Percentiles rank a stretch among this genome's conserved stretches.
Evolutionary conservation across 179 eudicot genomes (phyloP).

Genomic region (Heliamphora pulchella): DNA sequence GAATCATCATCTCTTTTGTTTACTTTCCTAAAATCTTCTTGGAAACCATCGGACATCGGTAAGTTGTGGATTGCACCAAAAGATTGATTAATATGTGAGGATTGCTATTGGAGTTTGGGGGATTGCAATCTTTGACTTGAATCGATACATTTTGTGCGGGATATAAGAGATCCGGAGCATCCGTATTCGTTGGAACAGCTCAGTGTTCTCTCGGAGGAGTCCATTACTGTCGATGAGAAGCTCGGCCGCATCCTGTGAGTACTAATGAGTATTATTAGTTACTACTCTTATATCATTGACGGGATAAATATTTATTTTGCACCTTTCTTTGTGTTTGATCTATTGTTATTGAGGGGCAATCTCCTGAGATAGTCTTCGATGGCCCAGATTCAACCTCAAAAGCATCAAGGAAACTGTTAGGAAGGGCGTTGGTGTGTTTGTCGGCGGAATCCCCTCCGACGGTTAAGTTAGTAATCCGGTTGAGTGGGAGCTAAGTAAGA

Average conservation of each 20-base stretch:
- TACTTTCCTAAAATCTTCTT: background rate
- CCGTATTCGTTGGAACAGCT: conserved; percentile 90
- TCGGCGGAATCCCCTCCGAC: no score
- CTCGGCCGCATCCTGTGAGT: conserved; percentile 63
- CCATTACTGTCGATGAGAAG: conserved; percentile 60
- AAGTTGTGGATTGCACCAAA: background rate
- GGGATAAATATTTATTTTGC: background rate
- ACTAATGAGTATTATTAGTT: background rate
- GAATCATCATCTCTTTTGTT: background rate
- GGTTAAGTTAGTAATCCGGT: no score
- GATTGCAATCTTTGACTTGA: conserved; percentile 39
- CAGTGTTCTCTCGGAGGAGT: conserved; percentile 75
- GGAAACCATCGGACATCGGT: background rate
- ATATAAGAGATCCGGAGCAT: conserved; percentile 92
- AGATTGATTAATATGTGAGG: background rate
- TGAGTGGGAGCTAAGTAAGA: no score
- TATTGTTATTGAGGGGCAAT: background rate
- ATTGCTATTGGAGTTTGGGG: background rate
- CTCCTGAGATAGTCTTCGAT: no score
- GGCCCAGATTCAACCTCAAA: no score
- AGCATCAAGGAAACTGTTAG: no score
- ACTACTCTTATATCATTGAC: background rate
- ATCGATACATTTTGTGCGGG: conserved; percentile 61
- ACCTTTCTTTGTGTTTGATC: background rate
- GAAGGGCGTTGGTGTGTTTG: no score